Evolutionary conservation across 768 basidiomycete genomes (phyloP).

Genomic region (Leccinellum rugosiceps): DNA sequence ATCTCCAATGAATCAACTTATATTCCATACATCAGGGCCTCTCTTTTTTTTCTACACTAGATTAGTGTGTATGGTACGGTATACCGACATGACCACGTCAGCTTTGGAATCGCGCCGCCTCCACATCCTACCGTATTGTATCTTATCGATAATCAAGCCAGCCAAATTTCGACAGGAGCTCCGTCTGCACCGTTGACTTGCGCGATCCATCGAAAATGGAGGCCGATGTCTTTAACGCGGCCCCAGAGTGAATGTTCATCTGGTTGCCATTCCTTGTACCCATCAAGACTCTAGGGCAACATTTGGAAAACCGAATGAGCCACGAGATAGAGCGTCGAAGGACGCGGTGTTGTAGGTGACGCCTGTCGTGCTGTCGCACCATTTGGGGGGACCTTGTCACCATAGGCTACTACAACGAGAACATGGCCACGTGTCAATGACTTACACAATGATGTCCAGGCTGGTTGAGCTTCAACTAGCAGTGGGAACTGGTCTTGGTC

Average conservation of each 20-base stretch:
- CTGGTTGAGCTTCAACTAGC: slow-evolving; percentile 38
- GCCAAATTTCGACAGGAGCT: slow-evolving; percentile 69
- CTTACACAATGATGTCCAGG: slow-evolving; percentile 71
- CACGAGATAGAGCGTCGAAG: slow-evolving; percentile 69
- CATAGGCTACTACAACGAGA: neutral
- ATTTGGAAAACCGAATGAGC: slow-evolving; percentile 37
- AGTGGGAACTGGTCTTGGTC: slow-evolving; percentile 55
- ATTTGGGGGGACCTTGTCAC: neutral
- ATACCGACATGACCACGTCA: slow-evolving; percentile 6
- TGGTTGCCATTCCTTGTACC: slow-evolving; percentile 87
- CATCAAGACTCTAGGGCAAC: slow-evolving; percentile 54
- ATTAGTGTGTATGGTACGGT: slow-evolving; percentile 5
- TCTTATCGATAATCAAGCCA: slow-evolving; percentile 32
- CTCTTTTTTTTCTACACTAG: neutral
- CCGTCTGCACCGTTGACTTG: slow-evolving; percentile 57
- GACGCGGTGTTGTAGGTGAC: slow-evolving; percentile 89
- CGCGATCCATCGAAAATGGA: slow-evolving; percentile 56
- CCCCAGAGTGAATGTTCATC: slow-evolving; percentile 76
- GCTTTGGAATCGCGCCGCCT: no score
- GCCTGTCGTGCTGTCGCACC: slow-evolving; percentile 74
- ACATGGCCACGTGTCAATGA: neutral
- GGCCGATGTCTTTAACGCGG: slow-evolving; percentile 47
- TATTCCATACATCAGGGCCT: neutral
- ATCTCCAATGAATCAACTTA: neutral
- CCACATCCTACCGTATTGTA: neutral